Conservation (phyloP, 768 basidiomycete species). For the Infundibulicybe gibba region DNA sequence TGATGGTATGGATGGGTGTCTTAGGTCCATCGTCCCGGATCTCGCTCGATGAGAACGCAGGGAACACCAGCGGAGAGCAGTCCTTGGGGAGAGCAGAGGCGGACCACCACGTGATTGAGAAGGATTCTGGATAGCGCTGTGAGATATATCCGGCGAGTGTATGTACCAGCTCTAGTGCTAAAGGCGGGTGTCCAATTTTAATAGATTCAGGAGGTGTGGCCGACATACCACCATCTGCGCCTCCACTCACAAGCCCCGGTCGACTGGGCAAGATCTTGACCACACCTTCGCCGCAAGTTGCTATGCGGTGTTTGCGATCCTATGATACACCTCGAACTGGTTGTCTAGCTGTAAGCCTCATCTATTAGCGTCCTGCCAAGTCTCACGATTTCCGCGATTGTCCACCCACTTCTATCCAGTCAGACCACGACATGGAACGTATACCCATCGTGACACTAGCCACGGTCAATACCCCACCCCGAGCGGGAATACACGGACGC, state of each 20-base stretch:
- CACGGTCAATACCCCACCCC: not conserved
- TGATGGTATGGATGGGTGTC: conserved; percentile 47
- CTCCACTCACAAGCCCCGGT: conserved; percentile 33
- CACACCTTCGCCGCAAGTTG: conserved; percentile 43
- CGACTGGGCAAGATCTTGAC: conserved; percentile 48
- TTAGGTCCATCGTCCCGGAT: conserved; percentile 8
- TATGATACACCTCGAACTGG: conserved; percentile 49
- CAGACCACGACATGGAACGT: conserved; percentile 55
- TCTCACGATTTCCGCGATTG: not conserved
- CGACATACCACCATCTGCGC: conserved; percentile 32
- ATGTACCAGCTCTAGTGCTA: conserved; percentile 65
- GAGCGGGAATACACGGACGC: conserved; percentile 19
- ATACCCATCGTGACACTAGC: conserved; percentile 19
- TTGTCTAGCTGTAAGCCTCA: conserved; percentile 45
- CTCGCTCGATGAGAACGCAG: conserved; percentile 33
- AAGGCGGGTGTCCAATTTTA: conserved; percentile 1
- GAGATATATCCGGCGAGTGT: conserved; percentile 67
- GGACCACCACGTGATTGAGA: conserved; percentile 40
- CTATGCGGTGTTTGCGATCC: conserved; percentile 56
- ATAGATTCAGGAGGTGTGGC: not conserved
- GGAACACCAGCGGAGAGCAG: conserved; percentile 7
- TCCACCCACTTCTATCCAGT: conserved; percentile 70
- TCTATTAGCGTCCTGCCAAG: not conserved
- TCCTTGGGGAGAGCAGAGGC: not conserved
- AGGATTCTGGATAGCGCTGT: conserved; percentile 57